Evolutionary conservation across 208 protist genomes (phyloP).

Genomic region (Leishmania tarentolae): DNA sequence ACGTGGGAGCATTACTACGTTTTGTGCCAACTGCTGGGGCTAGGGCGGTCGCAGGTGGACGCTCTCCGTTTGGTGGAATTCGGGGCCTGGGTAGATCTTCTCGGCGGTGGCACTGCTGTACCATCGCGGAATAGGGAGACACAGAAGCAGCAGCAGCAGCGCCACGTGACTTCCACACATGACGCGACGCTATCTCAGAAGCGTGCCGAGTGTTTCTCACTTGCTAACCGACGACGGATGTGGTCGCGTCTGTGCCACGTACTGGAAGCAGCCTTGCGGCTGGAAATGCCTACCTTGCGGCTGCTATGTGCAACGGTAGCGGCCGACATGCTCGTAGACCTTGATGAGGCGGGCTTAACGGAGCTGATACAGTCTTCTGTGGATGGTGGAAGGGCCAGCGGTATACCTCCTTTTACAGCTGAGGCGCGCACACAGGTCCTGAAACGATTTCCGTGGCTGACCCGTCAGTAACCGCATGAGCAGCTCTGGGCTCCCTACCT

Average conservation of each 20-base stretch:
- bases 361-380: conserved; percentile 25
- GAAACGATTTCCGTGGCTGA: conserved; percentile 33
- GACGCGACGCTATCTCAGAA: neutral
- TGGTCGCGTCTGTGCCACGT: conserved; percentile 36
- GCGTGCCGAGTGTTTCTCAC: conserved; percentile 15
- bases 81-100: conserved; percentile 57
- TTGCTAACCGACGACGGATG: conserved; percentile 26
- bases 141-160: neutral
- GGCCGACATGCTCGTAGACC: conserved; percentile 63
- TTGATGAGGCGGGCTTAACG: conserved; percentile 38
- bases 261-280: conserved; percentile 54
- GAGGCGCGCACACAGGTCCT: conserved; percentile 46
- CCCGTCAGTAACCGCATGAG: neutral
- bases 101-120: conserved; percentile 10
- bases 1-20: conserved; percentile 68
- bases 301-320: conserved; percentile 55
- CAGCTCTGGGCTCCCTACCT: neutral
- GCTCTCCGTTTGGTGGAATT: conserved; percentile 15
- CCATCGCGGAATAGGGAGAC: neutral
- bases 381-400: neutral
- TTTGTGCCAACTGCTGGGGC: conserved; percentile 43
- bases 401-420: conserved; percentile 36
- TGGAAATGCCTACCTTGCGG: conserved; percentile 52
- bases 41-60: conserved; percentile 18
- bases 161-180: neutral